Evolutionary conservation across 148 eudicot genomes (phyloP), one percentile per base, ranked within the genome.

Genomic region (Pouteria glomerata): DNA sequence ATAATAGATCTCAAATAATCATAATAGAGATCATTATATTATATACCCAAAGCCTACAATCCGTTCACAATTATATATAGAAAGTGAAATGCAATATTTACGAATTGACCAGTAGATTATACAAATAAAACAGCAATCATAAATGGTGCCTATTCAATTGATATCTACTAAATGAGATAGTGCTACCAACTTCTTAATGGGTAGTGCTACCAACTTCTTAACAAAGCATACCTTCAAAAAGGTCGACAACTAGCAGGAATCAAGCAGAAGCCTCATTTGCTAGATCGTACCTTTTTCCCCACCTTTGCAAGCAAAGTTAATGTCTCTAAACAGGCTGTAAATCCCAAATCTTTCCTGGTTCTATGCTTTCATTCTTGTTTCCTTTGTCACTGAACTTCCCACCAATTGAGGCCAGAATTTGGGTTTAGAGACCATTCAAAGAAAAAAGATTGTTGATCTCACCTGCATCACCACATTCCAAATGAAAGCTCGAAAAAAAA

Each of bases 401-500:
- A 23, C 42, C n/a, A 63, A 19, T 56, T 56, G 33, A 47, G 23
- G 51, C 18, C 56, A 29, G 18, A 41, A 18, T 74, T 67, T 66
- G 37, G 18, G n/a, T 35, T 57, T 65, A 27, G 19, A 37, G 42
- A 67, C 62, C 65, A 57, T 70, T 76, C 70, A 82, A 69, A 61
- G 62, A 45, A 66, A 51, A 52, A 57, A 63, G 71, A 37, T 47
- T 44, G 53, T 71, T 70, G 30, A 57, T 57, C 76, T 85, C 77
- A 73, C 84, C 80, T 73, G 67, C 59, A 74, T 79, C 74, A 64
- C 74, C 74, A 73, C 72, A 39, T 57, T 69, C 78, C 66, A 63
- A 42, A 29, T 53, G 77, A n/a, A n/a, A n/a, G n/a, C n/a, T n/a
- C n/a, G n/a, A n/a, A n/a, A n/a, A n/a, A n/a, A n/a, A n/a, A n/a